Conservation (phyloP, 768 basidiomycete species). For the Lentinula edodes region DNA sequence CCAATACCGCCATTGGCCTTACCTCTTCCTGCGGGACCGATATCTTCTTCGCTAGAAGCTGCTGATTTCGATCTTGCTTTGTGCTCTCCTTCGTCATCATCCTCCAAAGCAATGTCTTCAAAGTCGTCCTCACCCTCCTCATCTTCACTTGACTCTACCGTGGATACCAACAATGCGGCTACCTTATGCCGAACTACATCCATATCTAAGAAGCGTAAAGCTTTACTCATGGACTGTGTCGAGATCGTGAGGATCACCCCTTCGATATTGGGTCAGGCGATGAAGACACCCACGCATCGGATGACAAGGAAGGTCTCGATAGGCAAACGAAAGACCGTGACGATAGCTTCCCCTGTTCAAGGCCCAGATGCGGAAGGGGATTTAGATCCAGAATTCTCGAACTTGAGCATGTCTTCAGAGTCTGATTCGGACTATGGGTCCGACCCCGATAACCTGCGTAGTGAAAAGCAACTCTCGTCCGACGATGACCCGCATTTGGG, state of each 20-base stretch:
- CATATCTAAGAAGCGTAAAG: background rate
- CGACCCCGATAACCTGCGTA: background rate
- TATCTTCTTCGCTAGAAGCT: background rate
- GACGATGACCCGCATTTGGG: conserved; percentile 63
- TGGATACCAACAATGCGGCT: background rate
- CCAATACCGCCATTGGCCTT: conserved; percentile 16
- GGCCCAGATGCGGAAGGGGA: background rate
- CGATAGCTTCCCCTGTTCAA: background rate
- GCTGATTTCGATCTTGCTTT: background rate
- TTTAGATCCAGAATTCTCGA: background rate
- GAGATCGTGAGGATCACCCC: background rate
- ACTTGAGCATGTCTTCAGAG: background rate
- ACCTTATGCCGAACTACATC: background rate
- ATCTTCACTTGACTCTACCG: background rate
- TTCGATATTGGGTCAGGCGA: background rate
- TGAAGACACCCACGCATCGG: background rate
- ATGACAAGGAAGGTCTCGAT: background rate
- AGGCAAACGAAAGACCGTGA: background rate
- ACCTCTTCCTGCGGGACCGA: background rate
- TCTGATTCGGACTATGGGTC: background rate
- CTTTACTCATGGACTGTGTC: background rate
- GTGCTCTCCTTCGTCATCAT: background rate
- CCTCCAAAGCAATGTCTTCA: background rate
- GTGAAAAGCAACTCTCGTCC: conserved; percentile 37
- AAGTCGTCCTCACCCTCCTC: background rate